phyloP scores from a whole-genome alignment of 129 eudicot species.

The Pittosporum tobira region DNA sequence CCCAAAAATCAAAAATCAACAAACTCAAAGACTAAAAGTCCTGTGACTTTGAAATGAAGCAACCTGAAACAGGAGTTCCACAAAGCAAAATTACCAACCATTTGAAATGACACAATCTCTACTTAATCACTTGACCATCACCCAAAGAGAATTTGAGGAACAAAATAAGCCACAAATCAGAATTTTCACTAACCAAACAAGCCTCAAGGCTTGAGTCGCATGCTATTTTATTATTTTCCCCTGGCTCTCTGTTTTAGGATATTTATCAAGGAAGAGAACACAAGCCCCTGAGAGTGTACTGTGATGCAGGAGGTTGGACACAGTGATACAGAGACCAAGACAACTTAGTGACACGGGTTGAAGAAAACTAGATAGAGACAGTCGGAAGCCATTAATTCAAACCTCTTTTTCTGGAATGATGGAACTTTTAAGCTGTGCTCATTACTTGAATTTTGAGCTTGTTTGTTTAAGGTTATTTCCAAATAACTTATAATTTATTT shows the following conservation, averaged over 20 bases:
- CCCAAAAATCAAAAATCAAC: slow-evolving; percentile 15
- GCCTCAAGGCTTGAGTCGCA: too few relatives aligned
- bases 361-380: not conserved
- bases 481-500: too few relatives aligned
- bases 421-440: too few relatives aligned
- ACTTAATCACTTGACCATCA: not conserved
- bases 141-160: not conserved
- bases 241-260: not conserved
- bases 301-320: not conserved
- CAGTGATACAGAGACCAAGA: not conserved
- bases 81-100: slow-evolving; percentile 5
- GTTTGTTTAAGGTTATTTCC: too few relatives aligned
- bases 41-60: slow-evolving; percentile 33
- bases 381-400: not conserved
- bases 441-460: too few relatives aligned
- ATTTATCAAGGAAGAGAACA: not conserved
- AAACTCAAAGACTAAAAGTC: slow-evolving; percentile 8
- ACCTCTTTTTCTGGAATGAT: too few relatives aligned
- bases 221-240: not conserved
- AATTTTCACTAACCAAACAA: not conserved
- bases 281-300: slow-evolving; percentile 2
- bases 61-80: slow-evolving; percentile 15
- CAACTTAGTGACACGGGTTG: slow-evolving; percentile 9
- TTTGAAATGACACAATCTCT: slow-evolving; percentile 16
- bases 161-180: not conserved